phyloP scores from a whole-genome alignment of 805 yeast genomes.

The Saccharomyces mikatae region DNA sequence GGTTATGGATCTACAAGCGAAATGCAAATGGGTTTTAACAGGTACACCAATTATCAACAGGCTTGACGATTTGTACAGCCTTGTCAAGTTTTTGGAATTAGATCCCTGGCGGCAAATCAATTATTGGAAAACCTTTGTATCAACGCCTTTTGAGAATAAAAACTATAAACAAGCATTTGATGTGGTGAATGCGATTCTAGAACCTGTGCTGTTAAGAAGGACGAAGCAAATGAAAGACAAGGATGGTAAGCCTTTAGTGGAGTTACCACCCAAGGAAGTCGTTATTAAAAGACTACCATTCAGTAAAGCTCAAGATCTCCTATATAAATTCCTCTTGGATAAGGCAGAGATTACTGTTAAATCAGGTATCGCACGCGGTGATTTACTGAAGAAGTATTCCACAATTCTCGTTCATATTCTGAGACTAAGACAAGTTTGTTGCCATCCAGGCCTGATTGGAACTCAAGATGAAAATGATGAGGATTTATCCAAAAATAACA shows the following conservation, averaged over 20 bases:
- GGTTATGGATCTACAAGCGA: conserved; percentile 53
- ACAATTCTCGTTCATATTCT: conserved; percentile 76
- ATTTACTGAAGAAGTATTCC: conserved; percentile 62
- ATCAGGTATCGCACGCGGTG: conserved; percentile 55
- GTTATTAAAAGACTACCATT: conserved; percentile 59
- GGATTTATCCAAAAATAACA: conserved; percentile 25
- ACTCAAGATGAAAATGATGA: conserved; percentile 47
- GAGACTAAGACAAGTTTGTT: conserved; percentile 79
- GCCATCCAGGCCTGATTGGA: conserved; percentile 64
- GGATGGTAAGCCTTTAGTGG: conserved; percentile 67
- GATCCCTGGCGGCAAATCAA: conserved; percentile 86
- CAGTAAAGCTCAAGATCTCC: conserved; percentile 51
- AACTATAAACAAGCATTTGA: conserved; percentile 65
- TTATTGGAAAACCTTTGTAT: conserved; percentile 81
- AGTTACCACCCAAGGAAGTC: conserved; percentile 69
- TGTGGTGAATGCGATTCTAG: conserved; percentile 76
- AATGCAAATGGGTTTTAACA: conserved; percentile 75
- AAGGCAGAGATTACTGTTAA: conserved; percentile 57
- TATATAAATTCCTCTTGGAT: conserved; percentile 62
- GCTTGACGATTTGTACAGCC: conserved; percentile 75
- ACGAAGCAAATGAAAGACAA: conserved; percentile 75
- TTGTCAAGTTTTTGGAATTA: conserved; percentile 64
- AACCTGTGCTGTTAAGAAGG: conserved; percentile 74
- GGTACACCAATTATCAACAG: conserved; percentile 91
- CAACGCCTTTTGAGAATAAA: conserved; percentile 72